Evolutionary conservation across 2,329 filamentous ascomycete genomes (phyloP).

Genomic region (Helicocarpus griseus): DNA sequence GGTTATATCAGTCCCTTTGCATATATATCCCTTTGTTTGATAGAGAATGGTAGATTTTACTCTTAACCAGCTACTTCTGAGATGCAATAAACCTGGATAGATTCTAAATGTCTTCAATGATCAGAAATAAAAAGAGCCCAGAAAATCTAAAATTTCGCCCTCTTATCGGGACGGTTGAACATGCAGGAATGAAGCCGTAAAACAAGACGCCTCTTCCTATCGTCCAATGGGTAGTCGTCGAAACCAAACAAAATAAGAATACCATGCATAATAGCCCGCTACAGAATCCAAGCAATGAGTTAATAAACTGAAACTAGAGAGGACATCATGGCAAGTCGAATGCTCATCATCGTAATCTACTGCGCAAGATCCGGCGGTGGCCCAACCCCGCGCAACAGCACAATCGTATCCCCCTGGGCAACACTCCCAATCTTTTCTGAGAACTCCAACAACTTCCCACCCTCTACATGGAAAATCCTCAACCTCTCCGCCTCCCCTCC

Average conservation of each 20-base stretch:
- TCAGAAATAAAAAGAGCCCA: background rate
- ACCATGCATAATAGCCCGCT: too few relatives aligned
- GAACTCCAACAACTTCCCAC: slow-evolving; percentile 76
- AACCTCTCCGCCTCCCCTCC: slow-evolving; percentile 57
- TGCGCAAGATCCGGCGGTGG: slow-evolving; percentile 66
- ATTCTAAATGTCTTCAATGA: too few relatives aligned
- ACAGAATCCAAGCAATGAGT: background rate
- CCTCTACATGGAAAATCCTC: slow-evolving; percentile 87
- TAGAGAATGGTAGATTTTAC: background rate
- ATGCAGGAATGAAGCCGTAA: background rate
- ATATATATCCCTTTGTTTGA: background rate
- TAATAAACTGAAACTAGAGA: background rate
- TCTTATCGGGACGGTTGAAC: background rate
- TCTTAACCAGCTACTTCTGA: too few relatives aligned
- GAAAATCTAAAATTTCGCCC: background rate
- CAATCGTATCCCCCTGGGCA: slow-evolving; percentile 78
- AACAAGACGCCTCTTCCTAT: background rate
- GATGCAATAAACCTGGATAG: too few relatives aligned
- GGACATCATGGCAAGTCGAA: background rate
- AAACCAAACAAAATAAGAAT: background rate
- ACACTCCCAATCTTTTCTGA: slow-evolving; percentile 70
- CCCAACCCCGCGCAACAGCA: slow-evolving; percentile 76
- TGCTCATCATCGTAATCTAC: slow-evolving; percentile 22
- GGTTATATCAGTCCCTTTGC: background rate
- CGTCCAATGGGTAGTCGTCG: background rate